phyloP scores from a whole-genome alignment of 2,329 filamentous ascomycete genomes.

The Eurotiales sp. region DNA sequence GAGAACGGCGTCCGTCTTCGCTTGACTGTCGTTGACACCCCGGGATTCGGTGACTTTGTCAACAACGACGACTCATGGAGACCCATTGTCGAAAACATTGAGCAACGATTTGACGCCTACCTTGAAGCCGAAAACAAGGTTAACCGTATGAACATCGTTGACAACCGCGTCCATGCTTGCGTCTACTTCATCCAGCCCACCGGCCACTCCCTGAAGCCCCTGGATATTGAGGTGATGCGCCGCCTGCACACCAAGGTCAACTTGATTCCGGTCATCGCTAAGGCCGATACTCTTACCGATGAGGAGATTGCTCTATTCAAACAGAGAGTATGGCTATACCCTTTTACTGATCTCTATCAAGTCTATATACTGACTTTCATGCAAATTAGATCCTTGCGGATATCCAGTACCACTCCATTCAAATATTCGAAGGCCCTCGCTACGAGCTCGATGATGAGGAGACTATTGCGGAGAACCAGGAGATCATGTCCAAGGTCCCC shows the following conservation, averaged over 20 bases:
- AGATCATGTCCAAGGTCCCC: conserved; percentile 99
- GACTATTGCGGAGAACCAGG: conserved; percentile 99
- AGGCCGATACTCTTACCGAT: conserved; percentile 95
- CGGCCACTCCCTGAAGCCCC: conserved; percentile 94
- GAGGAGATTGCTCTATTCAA: conserved; percentile 95
- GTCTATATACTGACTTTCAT: conserved; percentile 23
- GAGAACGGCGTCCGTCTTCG: conserved; percentile 96
- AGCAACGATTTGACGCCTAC: conserved; percentile 97
- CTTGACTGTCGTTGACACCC: conserved; percentile 94
- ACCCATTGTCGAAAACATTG: conserved; percentile 98
- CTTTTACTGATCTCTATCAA: neutral
- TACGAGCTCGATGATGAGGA: conserved; percentile 99
- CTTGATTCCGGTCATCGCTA: conserved; percentile 97
- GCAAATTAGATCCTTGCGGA: conserved; percentile 78
- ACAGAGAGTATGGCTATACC: conserved; percentile 64
- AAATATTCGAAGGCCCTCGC: conserved; percentile 97
- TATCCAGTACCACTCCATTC: conserved; percentile 94
- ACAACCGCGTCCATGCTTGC: conserved; percentile 97
- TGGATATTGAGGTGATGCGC: conserved; percentile 99
- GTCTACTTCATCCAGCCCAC: conserved; percentile 99
- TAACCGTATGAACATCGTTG: conserved; percentile 99
- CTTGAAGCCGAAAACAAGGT: conserved; percentile 99
- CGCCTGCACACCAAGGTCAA: conserved; percentile 99
- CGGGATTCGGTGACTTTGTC: conserved; percentile 97
- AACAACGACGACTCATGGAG: conserved; percentile 99